phyloP scores from a whole-genome alignment of 73 alveolate species.

The Paraurostyla sp. region DNA sequence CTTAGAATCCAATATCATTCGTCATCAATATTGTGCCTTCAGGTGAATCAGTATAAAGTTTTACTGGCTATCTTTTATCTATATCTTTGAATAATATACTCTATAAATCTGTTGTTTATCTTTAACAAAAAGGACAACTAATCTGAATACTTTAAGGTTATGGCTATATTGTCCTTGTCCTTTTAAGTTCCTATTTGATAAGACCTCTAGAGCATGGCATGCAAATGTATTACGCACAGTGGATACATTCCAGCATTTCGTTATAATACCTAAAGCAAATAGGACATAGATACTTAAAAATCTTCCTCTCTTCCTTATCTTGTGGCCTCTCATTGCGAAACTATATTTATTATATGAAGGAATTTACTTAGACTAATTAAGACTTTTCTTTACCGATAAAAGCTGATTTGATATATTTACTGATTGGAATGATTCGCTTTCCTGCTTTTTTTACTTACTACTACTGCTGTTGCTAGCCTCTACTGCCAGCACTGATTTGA shows the following conservation, averaged over 20 bases:
- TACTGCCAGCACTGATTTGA: background rate
- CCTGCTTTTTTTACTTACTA: background rate
- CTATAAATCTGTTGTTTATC: background rate
- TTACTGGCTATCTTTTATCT: conserved; percentile 5
- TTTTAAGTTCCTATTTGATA: conserved; percentile 25
- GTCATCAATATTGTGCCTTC: conserved; percentile 11
- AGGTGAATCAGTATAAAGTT: conserved; percentile 50
- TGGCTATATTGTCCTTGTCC: background rate
- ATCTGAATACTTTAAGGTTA: conserved; percentile 1
- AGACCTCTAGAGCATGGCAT: conserved; percentile 51
- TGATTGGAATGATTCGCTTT: conserved; percentile 7
- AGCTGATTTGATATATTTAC: conserved; percentile 17
- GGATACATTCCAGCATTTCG: conserved; percentile 23
- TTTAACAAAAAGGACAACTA: conserved; percentile 29
- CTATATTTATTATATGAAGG: background rate
- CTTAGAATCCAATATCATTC: background rate
- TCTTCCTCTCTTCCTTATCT: conserved; percentile 28
- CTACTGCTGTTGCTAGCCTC: background rate
- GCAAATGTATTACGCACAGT: conserved; percentile 59
- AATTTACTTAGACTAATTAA: background rate
- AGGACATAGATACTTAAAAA: conserved; percentile 58
- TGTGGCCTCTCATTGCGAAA: conserved; percentile 37
- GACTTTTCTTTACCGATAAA: conserved; percentile 2
- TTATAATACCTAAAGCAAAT: conserved; percentile 58
- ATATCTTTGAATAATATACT: conserved; percentile 15